Evolutionary conservation across 1,284 basidiomycete species (phyloP).

Genomic region (Farysia itapuensis): DNA sequence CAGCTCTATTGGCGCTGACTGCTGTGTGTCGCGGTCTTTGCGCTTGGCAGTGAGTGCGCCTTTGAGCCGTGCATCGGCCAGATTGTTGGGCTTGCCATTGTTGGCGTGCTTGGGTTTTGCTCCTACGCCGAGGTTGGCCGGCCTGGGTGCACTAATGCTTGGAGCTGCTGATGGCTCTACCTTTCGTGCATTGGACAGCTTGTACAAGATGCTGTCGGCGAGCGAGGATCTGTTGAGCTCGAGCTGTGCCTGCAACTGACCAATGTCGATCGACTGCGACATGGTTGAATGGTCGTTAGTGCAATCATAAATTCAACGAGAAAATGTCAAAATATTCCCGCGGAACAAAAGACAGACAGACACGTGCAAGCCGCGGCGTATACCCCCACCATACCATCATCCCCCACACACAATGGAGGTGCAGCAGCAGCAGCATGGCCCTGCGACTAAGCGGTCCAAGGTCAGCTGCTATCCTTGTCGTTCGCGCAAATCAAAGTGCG

Average conservation of each 20-base stretch:
- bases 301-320: no score
- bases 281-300: slow-evolving; percentile 1
- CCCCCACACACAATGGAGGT: slow-evolving; percentile 1
- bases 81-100: slow-evolving; percentile 10
- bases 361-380: no score
- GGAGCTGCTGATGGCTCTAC: slow-evolving; percentile 9
- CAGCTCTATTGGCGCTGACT: no score
- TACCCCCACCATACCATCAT: no score
- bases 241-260: slow-evolving; percentile 50
- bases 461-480: slow-evolving; percentile 26
- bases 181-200: no score
- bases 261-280: slow-evolving; percentile 35
- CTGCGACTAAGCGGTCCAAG: slow-evolving; percentile 10
- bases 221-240: slow-evolving; percentile 46
- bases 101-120: slow-evolving; percentile 20
- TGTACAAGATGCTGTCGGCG: slow-evolving; percentile 47
- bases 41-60: slow-evolving; percentile 36
- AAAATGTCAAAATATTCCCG: no score
- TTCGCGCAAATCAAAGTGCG: slow-evolving; percentile 28
- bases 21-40: not conserved
- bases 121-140: slow-evolving; percentile 46
- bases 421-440: slow-evolving; percentile 3
- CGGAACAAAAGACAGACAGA: no score
- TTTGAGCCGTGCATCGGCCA: slow-evolving; percentile 35
- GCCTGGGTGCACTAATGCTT: slow-evolving; percentile 16